Evolutionary conservation across 2,329 filamentous ascomycete species (phyloP).

Genomic region (Penicillium sp.): DNA sequence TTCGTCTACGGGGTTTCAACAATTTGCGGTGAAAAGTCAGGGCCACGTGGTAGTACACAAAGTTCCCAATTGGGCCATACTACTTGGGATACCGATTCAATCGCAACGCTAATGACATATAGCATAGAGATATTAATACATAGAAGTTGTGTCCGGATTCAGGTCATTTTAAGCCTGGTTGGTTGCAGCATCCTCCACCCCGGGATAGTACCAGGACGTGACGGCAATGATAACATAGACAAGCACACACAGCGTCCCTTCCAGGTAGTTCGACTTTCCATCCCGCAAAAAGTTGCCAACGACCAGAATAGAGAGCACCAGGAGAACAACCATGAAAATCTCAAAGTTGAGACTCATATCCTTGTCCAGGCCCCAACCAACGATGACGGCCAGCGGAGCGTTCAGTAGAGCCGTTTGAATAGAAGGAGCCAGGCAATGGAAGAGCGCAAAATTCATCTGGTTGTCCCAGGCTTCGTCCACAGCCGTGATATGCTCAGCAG

Average conservation of each 20-base stretch:
- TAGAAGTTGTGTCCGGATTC: not conserved
- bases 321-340: slow-evolving; percentile 74
- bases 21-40: not conserved
- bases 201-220: slow-evolving; percentile 58
- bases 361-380: slow-evolving; percentile 71
- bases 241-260: slow-evolving; percentile 71
- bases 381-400: slow-evolving; percentile 73
- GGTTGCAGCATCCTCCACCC: slow-evolving; percentile 37
- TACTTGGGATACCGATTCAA: not conserved
- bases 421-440: slow-evolving; percentile 79
- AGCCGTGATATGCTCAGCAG: slow-evolving; percentile 77
- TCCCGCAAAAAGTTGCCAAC: slow-evolving; percentile 85
- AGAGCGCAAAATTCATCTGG: slow-evolving; percentile 74
- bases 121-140: not conserved
- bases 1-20: not conserved
- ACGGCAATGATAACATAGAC: slow-evolving; percentile 62
- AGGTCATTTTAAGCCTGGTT: slow-evolving; percentile 11
- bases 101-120: not conserved
- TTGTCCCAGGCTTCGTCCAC: slow-evolving; percentile 72
- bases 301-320: slow-evolving; percentile 78
- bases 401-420: slow-evolving; percentile 89
- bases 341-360: slow-evolving; percentile 79
- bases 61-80: slow-evolving; percentile 5
- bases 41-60: slow-evolving; percentile 17
- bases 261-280: slow-evolving; percentile 84